Evolutionary conservation across 345 rosid genomes (phyloP).

Genomic region (Boechera retrofracta): DNA sequence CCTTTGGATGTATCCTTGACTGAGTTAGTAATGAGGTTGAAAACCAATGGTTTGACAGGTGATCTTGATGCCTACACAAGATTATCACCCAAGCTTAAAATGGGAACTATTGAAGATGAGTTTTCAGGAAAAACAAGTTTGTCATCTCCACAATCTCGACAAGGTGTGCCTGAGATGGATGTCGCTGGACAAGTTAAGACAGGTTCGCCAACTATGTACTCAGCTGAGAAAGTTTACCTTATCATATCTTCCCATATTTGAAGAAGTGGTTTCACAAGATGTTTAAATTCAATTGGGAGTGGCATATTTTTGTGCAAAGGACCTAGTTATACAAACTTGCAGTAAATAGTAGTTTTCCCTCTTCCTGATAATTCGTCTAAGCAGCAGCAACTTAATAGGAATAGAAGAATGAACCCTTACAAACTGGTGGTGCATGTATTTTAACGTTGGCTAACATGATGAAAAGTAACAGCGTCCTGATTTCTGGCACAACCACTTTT

Average conservation of each 20-base stretch:
- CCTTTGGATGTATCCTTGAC: background rate
- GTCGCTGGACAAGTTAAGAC: constrained; percentile 65
- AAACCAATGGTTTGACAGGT: constrained; percentile 54
- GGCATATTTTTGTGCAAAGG: background rate
- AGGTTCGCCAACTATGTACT: constrained; percentile 59
- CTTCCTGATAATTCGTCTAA: background rate
- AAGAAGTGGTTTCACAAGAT: constrained; percentile 5
- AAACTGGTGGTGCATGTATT: constrained; percentile 1
- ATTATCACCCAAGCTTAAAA: constrained; percentile 82
- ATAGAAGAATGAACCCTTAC: background rate
- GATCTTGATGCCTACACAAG: constrained; percentile 74
- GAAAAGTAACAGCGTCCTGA: background rate
- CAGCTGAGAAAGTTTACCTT: constrained; percentile 23
- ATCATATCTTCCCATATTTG: background rate
- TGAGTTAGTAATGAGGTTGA: constrained; percentile 8
- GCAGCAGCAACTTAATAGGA: background rate
- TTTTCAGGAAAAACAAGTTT: constrained; percentile 47
- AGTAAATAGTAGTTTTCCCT: constrained; percentile 8
- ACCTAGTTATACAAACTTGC: background rate
- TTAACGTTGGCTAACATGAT: background rate
- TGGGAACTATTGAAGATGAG: constrained; percentile 72
- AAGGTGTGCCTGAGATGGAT: constrained; percentile 56
- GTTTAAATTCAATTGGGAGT: constrained; percentile 1
- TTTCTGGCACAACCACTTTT: constrained; percentile 5
- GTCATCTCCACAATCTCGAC: constrained; percentile 51